Percentiles rank a stretch among this genome's conserved stretches.
Conservation (phyloP, 768 basidiomycete species). For the Xerocomus brunneocitrinus region DNA sequence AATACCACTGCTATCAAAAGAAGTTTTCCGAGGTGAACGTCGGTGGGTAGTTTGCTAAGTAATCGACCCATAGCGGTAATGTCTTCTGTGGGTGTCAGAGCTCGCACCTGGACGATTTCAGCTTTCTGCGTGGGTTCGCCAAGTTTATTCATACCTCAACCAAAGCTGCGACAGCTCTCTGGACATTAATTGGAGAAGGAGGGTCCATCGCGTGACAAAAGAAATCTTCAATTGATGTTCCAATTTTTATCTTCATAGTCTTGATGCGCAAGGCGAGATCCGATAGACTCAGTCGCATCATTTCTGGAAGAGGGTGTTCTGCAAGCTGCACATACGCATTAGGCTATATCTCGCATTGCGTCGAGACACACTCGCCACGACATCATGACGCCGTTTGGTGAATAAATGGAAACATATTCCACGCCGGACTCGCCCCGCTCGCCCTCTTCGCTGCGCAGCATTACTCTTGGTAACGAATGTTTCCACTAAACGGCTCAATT, state of each 20-base stretch:
- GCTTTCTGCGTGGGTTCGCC: background rate
- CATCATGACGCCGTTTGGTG: slow-evolving; percentile 82
- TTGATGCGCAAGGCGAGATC: slow-evolving; percentile 90
- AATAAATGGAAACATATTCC: slow-evolving; percentile 96
- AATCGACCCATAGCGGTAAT: slow-evolving; percentile 92
- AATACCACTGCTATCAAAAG: slow-evolving; percentile 80
- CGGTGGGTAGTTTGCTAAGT: slow-evolving; percentile 88
- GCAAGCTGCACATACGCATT: slow-evolving; percentile 53
- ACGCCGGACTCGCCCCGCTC: slow-evolving; percentile 85
- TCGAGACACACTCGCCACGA: slow-evolving; percentile 43
- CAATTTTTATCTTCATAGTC: slow-evolving; percentile 87
- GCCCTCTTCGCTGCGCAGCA: slow-evolving; percentile 82
- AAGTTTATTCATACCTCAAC: slow-evolving; percentile 58
- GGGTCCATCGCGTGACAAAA: slow-evolving; percentile 87
- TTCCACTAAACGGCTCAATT: slow-evolving; percentile 87
- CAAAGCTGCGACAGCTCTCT: slow-evolving; percentile 84
- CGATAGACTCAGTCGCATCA: slow-evolving; percentile 88
- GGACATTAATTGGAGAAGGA: slow-evolving; percentile 79
- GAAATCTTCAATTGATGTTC: slow-evolving; percentile 84
- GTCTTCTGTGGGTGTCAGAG: slow-evolving; percentile 79
- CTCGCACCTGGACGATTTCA: slow-evolving; percentile 57
- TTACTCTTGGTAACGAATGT: slow-evolving; percentile 91
- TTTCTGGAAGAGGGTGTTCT: slow-evolving; percentile 90
- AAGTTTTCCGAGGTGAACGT: slow-evolving; percentile 95
- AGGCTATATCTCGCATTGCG: background rate